phyloP scores from a whole-genome alignment of 208 protist genomes.

The Crithidia brevicula region DNA sequence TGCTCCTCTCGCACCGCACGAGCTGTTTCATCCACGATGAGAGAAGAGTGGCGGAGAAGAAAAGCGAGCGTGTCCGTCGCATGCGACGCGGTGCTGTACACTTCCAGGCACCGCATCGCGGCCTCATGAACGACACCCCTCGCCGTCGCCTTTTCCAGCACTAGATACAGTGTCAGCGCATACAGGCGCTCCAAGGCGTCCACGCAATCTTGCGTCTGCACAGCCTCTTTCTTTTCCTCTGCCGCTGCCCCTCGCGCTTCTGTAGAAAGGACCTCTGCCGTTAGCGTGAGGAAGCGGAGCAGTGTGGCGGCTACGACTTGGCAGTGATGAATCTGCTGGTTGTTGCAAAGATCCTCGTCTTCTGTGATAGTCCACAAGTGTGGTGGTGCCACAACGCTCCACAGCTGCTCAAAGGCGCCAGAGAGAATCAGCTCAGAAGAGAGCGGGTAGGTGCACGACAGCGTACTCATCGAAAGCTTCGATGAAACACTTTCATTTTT shows the following conservation, averaged over 20 bases:
- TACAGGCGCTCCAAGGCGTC: constrained; percentile 51
- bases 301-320: constrained; percentile 74
- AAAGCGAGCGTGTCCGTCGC: constrained; percentile 49
- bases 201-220: constrained; percentile 4
- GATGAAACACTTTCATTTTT: background rate
- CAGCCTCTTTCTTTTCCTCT: background rate
- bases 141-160: constrained; percentile 85
- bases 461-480: background rate
- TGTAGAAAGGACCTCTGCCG: constrained; percentile 32
- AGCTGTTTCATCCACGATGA: constrained; percentile 80
- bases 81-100: constrained; percentile 44
- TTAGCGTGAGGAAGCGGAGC: constrained; percentile 67
- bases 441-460: constrained; percentile 27
- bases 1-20: constrained; percentile 67
- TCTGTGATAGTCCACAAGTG: constrained; percentile 86
- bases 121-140: constrained; percentile 58
- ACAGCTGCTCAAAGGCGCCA: constrained; percentile 81
- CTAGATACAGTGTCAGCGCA: constrained; percentile 78
- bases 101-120: constrained; percentile 56
- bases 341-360: constrained; percentile 76
- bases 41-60: constrained; percentile 46
- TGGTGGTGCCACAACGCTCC: constrained; percentile 70
- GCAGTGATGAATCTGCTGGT: constrained; percentile 81
- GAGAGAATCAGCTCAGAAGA: constrained; percentile 58
- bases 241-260: background rate